phyloP scores from a whole-genome alignment of 164 flowering plant genomes.

The Brasenia schreberi region DNA sequence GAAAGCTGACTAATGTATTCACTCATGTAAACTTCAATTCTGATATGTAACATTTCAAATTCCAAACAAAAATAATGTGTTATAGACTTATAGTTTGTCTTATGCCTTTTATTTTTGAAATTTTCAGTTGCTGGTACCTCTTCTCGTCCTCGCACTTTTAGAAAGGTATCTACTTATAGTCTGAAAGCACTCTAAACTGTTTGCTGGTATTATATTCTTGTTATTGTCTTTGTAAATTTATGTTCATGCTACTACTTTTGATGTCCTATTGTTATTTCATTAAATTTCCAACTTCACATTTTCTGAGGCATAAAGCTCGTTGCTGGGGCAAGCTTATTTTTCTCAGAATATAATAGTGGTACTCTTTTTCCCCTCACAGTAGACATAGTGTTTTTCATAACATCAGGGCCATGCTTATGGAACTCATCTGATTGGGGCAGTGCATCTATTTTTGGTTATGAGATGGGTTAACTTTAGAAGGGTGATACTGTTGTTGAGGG shows the following conservation, averaged over 20 bases:
- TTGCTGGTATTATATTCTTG: not conserved
- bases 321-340: not conserved
- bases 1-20: too few relatives aligned
- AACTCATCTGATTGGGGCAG: too few relatives aligned
- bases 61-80: too few relatives aligned
- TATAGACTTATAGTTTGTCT: not conserved
- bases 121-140: conserved; percentile 72
- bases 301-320: not conserved
- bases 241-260: not conserved
- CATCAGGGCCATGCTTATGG: too few relatives aligned
- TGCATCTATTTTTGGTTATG: too few relatives aligned
- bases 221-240: not conserved
- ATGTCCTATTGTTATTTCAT: not conserved
- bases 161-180: conserved; percentile 22
- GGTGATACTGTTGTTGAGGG: too few relatives aligned
- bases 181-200: not conserved
- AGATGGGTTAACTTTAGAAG: too few relatives aligned
- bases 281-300: not conserved
- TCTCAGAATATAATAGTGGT: not conserved
- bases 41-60: not conserved
- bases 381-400: too few relatives aligned
- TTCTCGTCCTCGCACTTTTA: conserved; percentile 71
- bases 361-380: not conserved
- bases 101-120: not conserved
- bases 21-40: not conserved